Base-by-base conservation (phyloP, 371 early-diverging fungal genomes). In the Rhizopus delemar region DNA sequence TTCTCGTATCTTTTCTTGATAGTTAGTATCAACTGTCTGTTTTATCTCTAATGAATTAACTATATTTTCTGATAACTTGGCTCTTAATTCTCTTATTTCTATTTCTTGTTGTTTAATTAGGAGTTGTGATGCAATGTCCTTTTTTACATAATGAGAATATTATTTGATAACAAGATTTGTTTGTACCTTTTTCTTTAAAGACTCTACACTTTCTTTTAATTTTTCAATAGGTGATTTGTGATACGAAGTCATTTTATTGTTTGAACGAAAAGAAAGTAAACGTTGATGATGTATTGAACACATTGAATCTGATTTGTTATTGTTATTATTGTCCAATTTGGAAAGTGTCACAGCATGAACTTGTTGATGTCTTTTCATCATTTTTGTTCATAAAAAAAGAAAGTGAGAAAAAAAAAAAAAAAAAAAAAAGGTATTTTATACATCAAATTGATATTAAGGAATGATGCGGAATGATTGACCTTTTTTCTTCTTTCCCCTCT, bases 221-320 rank as follows among this genome's bases (percentile, higher is more conserved):
- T 43, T 43, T 5, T 13, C 43, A 43, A 43, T 43, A 15, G 43
- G 43, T n/a, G 43, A 43, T 13, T 43, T 43, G 22, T 22, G 22
- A 43, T 15, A 13, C n/a, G n/a, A 3, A 5, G 5, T 5, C n/a
- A n/a, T 8, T n/a, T 43, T 43, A 13, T 43, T 43, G 43, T 43
- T 43, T 5, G 43, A 43, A 13, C n/a, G 43, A 43, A 43, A 43
- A 13, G 43, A 43, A 43, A 43, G 43, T 5, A 43, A 13, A 43
- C n/a, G 43, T 43, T 43, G 43, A 11, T 43, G 43, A 43, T 43
- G 43, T 43, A n/a, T 43, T 43, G 43, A 43, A 43, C 43, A 43
- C 2, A 43, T 43, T 43, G 43, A 39, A 39, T 12, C 39, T 9
- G 39, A 39, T 39, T 43, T 43, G 43, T 43, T 43, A 15, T 43